phyloP scores from a whole-genome alignment of 768 basidiomycete genomes.

The Suillus ampliporus region DNA sequence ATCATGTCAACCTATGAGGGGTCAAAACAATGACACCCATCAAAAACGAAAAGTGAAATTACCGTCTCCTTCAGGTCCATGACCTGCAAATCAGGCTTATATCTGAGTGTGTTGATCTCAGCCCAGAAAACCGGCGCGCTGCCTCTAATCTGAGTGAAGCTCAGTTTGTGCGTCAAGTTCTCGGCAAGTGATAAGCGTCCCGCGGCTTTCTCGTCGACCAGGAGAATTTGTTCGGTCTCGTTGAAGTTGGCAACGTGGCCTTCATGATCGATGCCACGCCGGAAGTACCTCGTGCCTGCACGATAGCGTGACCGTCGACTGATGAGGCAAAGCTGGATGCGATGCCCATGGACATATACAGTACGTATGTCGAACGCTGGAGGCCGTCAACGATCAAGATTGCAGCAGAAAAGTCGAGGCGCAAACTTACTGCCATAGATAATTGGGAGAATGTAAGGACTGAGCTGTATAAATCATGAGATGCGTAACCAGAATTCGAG shows the following conservation, averaged over 20 bases:
- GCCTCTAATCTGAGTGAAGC: constrained; percentile 93
- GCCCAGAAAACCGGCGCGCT: constrained; percentile 97
- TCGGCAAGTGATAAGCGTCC: constrained; percentile 47
- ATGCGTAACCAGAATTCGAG: not conserved
- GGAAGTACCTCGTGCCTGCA: constrained; percentile 96
- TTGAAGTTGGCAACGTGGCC: constrained; percentile 98
- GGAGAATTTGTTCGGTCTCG: constrained; percentile 93
- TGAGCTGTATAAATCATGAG: constrained; percentile 58
- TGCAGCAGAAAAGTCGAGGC: not conserved
- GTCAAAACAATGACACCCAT: constrained; percentile 4
- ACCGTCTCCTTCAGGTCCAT: constrained; percentile 94
- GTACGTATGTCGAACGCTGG: constrained; percentile 88
- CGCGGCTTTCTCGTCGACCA: constrained; percentile 66
- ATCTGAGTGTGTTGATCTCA: constrained; percentile 92
- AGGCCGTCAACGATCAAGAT: constrained; percentile 18
- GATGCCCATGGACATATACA: constrained; percentile 74
- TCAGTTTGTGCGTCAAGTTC: constrained; percentile 65
- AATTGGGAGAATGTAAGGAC: constrained; percentile 88
- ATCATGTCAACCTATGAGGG: constrained; percentile 66
- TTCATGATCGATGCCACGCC: constrained; percentile 86
- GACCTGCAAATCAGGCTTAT: constrained; percentile 94
- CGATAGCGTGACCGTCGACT: constrained; percentile 93
- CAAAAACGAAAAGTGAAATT: constrained; percentile 30
- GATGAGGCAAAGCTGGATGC: constrained; percentile 85
- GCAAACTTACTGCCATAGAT: constrained; percentile 88